These are phyloP conservation scores for Leccinum aurantiacum DNA, from an alignment of 768 basidiomycete genomes.

Conservation along the genomic window DNA sequence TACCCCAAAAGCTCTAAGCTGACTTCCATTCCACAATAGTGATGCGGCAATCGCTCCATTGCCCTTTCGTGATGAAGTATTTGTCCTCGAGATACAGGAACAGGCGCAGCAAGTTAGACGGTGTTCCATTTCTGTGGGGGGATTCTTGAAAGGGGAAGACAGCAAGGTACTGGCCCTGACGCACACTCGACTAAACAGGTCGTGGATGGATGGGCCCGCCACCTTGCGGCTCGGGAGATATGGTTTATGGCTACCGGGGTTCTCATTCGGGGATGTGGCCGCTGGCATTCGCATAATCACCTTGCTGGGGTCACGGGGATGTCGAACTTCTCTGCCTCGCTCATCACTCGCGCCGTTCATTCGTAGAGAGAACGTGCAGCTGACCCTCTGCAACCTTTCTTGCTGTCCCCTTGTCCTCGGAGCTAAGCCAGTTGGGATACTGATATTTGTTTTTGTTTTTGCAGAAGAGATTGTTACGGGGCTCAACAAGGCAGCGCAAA, in stretches of 20 bases:
- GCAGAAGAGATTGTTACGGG: neutral
- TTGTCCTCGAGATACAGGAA: conserved; percentile 5
- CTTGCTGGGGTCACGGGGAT: conserved; percentile 19
- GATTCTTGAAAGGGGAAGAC: neutral
- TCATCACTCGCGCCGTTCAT: conserved; percentile 21
- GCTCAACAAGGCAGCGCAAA: conserved; percentile 7
- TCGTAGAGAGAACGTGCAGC: conserved; percentile 13
- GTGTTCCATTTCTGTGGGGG: conserved; percentile 4
- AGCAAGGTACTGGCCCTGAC: conserved; percentile 6
- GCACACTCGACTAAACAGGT: conserved; percentile 8
- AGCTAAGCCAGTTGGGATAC: conserved; percentile 1
- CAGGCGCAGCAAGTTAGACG: neutral
- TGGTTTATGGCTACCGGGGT: conserved; percentile 6
- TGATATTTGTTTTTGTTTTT: conserved; percentile 26
- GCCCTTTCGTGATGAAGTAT: conserved; percentile 2
- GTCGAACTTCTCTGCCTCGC: conserved; percentile 22
- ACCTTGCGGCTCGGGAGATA: conserved; percentile 8
- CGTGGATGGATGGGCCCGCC: conserved; percentile 1
- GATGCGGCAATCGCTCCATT: neutral
- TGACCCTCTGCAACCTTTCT: conserved; percentile 4
- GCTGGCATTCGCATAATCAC: conserved; percentile 8
- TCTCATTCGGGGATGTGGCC: conserved; percentile 14
- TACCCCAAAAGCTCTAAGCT: neutral
- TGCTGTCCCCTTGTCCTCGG: conserved; percentile 2
- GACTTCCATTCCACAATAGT: conserved; percentile 7